These are phyloP conservation scores for Yamadazyma philogaea DNA, from an alignment of 805 yeast species.

Conservation along the genomic window DNA sequence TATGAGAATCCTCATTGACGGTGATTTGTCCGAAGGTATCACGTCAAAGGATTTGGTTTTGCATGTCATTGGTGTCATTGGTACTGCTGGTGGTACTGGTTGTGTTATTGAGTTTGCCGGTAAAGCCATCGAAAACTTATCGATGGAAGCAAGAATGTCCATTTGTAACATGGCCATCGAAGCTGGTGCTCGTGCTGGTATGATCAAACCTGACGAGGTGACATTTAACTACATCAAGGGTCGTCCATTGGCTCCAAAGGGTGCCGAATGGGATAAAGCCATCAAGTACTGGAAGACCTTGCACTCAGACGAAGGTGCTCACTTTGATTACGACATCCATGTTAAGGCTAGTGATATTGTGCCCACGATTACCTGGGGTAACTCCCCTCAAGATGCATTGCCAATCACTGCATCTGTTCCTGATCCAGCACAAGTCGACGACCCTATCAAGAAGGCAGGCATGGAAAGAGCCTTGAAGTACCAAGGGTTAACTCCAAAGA, in stretches of 20 bases:
- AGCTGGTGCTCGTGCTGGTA: constrained; percentile 99
- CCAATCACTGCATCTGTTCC: constrained; percentile 92
- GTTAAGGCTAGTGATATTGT: constrained; percentile 81
- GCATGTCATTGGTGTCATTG: constrained; percentile 93
- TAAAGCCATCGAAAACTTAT: constrained; percentile 80
- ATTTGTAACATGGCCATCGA: constrained; percentile 99
- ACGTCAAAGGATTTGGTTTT: constrained; percentile 94
- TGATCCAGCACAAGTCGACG: constrained; percentile 71
- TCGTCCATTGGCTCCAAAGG: constrained; percentile 92
- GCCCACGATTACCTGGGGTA: constrained; percentile 99
- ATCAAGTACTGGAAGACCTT: constrained; percentile 86
- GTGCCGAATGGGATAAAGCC: constrained; percentile 94
- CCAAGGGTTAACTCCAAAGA: constrained; percentile 86
- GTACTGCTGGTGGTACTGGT: constrained; percentile 99
- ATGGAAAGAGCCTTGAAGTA: constrained; percentile 89
- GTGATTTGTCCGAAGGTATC: constrained; percentile 81
- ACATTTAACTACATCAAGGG: constrained; percentile 89
- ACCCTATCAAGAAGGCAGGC: constrained; percentile 74
- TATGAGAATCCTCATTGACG: constrained; percentile 86
- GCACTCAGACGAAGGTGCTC: constrained; percentile 84
- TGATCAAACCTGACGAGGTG: constrained; percentile 92
- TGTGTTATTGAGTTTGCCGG: constrained; percentile 96
- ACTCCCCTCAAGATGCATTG: constrained; percentile 97
- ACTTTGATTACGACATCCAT: constrained; percentile 77
- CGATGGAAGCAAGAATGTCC: constrained; percentile 99